A percentile compares a stretch with the other conserved stretches of the same genome.
These are phyloP conservation scores for Sugiyamaella valdiviana DNA, from an alignment of 805 yeast species.

Conservation along the genomic window DNA sequence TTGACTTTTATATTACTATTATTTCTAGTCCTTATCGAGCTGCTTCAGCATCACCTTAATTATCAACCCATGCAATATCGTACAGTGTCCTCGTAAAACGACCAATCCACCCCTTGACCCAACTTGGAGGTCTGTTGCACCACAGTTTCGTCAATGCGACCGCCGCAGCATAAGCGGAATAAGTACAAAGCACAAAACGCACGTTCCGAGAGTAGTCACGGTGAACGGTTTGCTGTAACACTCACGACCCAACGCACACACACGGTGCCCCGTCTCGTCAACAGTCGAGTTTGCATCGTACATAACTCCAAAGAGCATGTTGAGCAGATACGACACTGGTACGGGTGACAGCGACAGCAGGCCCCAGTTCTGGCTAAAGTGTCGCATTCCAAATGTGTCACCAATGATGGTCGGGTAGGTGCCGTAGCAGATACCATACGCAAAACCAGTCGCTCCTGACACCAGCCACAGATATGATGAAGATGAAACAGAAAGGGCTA, in stretches of 20 bases:
- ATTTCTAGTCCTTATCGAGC: too few relatives aligned
- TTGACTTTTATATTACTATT: too few relatives aligned
- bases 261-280: conserved; percentile 19
- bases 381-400: conserved; percentile 62
- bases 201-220: conserved; percentile 11
- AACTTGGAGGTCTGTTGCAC: too few relatives aligned
- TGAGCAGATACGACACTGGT: conserved; percentile 52
- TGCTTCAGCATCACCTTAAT: too few relatives aligned
- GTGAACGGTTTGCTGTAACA: conserved; percentile 22
- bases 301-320: conserved; percentile 54
- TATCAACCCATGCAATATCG: too few relatives aligned
- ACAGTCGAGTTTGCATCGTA: conserved; percentile 45
- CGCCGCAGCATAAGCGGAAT: conserved; percentile 2
- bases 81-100: too few relatives aligned
- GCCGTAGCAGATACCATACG: conserved; percentile 69
- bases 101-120: too few relatives aligned
- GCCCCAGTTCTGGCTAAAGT: conserved; percentile 72
- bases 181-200: not conserved
- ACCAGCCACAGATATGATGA: conserved; percentile 39
- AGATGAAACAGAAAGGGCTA: conserved; percentile 39
- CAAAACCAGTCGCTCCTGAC: conserved; percentile 58
- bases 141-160: not conserved
- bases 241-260: conserved; percentile 18
- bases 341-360: conserved; percentile 61
- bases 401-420: conserved; percentile 71